These are phyloP conservation scores for Tetrastigma voinierianum DNA, from an alignment of 164 flowering plant species.

Conservation along the genomic window DNA sequence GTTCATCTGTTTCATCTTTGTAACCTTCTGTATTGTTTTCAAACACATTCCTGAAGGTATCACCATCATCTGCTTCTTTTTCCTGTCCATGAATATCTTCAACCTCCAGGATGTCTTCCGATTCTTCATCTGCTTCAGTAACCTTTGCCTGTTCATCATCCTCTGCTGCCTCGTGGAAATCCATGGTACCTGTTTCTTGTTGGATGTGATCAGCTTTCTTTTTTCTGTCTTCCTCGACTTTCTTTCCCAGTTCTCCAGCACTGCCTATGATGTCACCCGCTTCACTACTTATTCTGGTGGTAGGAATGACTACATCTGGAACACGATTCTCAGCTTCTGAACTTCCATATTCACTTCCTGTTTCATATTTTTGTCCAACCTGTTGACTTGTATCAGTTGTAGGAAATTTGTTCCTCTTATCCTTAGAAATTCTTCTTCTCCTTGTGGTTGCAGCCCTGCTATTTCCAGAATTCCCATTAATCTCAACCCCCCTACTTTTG, in stretches of 20 bases:
- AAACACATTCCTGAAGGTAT: neutral
- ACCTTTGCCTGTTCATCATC: neutral
- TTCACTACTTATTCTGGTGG: slow-evolving; percentile 2
- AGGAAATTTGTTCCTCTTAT: neutral
- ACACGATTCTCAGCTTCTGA: too few species aligned
- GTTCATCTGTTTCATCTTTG: slow-evolving; percentile 19
- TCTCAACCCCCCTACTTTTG: slow-evolving; percentile 18
- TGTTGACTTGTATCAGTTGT: too few species aligned
- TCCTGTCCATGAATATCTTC: slow-evolving; percentile 8
- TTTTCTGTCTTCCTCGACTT: slow-evolving; percentile 1
- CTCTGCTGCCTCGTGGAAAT: neutral
- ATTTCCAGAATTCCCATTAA: slow-evolving; percentile 8
- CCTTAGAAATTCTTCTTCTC: slow-evolving; percentile 1
- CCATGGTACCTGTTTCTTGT: neutral
- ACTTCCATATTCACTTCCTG: too few species aligned
- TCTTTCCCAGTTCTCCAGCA: slow-evolving; percentile 1
- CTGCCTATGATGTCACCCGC: neutral
- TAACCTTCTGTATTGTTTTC: slow-evolving; percentile 16
- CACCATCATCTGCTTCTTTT: slow-evolving; percentile 3
- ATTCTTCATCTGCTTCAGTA: neutral
- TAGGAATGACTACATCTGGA: too few species aligned
- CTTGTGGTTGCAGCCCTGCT: slow-evolving; percentile 6
- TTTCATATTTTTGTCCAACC: too few species aligned
- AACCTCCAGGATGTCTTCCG: slow-evolving; percentile 12
- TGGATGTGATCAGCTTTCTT: slow-evolving; percentile 8